phyloP scores from a whole-genome alignment of 164 flowering plant species.

The Buxus sempervirens region DNA sequence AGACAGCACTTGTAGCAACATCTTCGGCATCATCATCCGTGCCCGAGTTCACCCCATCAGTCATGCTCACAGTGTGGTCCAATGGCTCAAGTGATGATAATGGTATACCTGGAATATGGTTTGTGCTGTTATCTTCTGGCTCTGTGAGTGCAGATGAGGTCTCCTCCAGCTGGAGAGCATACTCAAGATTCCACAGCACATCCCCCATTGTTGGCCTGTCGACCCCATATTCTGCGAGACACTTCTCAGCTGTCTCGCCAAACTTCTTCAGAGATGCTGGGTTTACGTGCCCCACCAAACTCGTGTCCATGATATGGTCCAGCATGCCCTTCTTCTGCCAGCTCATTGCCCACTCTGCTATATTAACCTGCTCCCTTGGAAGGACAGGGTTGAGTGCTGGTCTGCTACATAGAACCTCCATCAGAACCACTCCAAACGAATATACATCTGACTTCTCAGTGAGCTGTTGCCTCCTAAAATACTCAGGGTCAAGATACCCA shows the following conservation, averaged over 20 bases:
- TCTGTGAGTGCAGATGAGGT: conserved; percentile 63
- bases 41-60: conserved; percentile 50
- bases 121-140: conserved; percentile 88
- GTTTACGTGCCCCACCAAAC: conserved; percentile 67
- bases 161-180: conserved; percentile 85
- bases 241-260: conserved; percentile 93
- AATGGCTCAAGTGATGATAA: conserved; percentile 53
- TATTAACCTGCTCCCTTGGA: conserved; percentile 88
- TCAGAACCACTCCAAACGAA: conserved; percentile 90
- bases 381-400: conserved; percentile 90
- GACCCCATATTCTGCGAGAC: conserved; percentile 82
- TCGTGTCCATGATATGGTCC: conserved; percentile 78
- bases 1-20: conserved; percentile 87
- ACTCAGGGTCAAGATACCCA: conserved; percentile 94
- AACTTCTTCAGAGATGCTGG: conserved; percentile 80
- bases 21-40: conserved; percentile 83
- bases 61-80: conserved; percentile 71
- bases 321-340: conserved; percentile 96
- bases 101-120: conserved; percentile 67
- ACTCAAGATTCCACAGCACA: conserved; percentile 91
- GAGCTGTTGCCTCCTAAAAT: conserved; percentile 87
- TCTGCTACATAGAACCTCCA: conserved; percentile 89
- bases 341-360: conserved; percentile 92
- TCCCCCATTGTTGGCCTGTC: conserved; percentile 96
- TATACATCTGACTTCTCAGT: conserved; percentile 95